These are phyloP conservation scores for Pseudonitzschia multistriata DNA, from an alignment of 108 stramenopile genomes.

Conservation along the genomic window DNA sequence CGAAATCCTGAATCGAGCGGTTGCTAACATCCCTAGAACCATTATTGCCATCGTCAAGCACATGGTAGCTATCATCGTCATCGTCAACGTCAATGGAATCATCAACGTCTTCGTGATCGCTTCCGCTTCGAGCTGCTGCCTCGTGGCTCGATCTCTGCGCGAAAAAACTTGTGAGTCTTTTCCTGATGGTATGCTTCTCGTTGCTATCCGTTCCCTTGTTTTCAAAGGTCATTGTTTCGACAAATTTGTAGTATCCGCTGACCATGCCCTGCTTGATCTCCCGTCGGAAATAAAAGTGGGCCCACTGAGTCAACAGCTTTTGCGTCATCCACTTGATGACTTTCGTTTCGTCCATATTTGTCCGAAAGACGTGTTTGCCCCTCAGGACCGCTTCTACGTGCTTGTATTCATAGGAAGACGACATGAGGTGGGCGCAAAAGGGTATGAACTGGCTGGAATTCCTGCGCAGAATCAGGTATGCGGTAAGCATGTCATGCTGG, in stretches of 20 bases:
- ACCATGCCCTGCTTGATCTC: constrained; percentile 17
- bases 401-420: neutral
- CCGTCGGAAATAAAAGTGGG: constrained; percentile 9
- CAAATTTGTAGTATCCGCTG: constrained; percentile 6
- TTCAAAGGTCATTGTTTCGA: neutral
- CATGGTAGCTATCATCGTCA: neutral
- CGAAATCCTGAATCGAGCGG: too few relatives aligned
- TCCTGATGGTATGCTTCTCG: neutral
- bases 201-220: neutral
- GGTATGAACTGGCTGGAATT: constrained; percentile 8
- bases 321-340: constrained; percentile 9
- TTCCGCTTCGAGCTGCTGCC: neutral
- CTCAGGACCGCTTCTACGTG: neutral
- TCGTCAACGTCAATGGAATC: neutral
- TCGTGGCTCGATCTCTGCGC: neutral
- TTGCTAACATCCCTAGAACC: constrained; percentile 1
- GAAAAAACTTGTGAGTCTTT: neutral
- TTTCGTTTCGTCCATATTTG: neutral
- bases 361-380: constrained; percentile 1
- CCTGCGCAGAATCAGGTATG: neutral
- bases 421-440: constrained; percentile 12
- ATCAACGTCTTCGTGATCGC: neutral
- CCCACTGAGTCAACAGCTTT: constrained; percentile 6
- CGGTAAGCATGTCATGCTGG: constrained; percentile 4
- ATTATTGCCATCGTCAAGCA: neutral